These are phyloP conservation scores for Moricandia moricandioides DNA, from an alignment of 345 rosid species.

Conservation along the genomic window DNA sequence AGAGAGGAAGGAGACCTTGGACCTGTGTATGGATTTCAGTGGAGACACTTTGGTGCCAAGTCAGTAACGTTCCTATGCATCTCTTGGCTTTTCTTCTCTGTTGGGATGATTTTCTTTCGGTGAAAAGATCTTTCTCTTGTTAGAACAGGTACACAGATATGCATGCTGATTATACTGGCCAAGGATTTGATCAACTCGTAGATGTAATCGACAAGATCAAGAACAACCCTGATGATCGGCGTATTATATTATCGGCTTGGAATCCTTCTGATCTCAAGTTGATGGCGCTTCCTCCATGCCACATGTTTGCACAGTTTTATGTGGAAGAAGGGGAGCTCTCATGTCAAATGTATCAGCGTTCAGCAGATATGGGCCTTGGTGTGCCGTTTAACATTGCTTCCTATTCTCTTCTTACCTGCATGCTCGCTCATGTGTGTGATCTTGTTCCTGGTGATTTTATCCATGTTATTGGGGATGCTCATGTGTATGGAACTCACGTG, in stretches of 20 bases:
- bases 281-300: slow-evolving; percentile 99
- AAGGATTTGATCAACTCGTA: slow-evolving; percentile 92
- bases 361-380: slow-evolving; percentile 96
- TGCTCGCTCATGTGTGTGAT: slow-evolving; percentile 97
- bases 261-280: slow-evolving; percentile 89
- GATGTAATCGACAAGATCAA: slow-evolving; percentile 91
- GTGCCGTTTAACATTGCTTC: slow-evolving; percentile 98
- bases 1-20: slow-evolving; percentile 97
- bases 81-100: slow-evolving; percentile 1
- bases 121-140: background rate
- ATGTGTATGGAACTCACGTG: slow-evolving; percentile 67
- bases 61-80: slow-evolving; percentile 32
- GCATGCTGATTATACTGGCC: slow-evolving; percentile 92
- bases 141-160: slow-evolving; percentile 74
- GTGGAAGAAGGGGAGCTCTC: slow-evolving; percentile 90
- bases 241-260: slow-evolving; percentile 94
- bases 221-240: slow-evolving; percentile 83
- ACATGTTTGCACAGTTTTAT: slow-evolving; percentile 98
- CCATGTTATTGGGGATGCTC: slow-evolving; percentile 83
- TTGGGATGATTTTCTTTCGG: background rate
- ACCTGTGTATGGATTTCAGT: slow-evolving; percentile 95
- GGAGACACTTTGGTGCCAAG: slow-evolving; percentile 99
- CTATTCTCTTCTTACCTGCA: slow-evolving; percentile 83
- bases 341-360: slow-evolving; percentile 97
- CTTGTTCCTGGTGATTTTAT: slow-evolving; percentile 65